Evolutionary conservation across 2,329 filamentous ascomycete species (phyloP), one percentile per base, ranked within the genome.

Genomic region (Penicillium glabrum): DNA sequence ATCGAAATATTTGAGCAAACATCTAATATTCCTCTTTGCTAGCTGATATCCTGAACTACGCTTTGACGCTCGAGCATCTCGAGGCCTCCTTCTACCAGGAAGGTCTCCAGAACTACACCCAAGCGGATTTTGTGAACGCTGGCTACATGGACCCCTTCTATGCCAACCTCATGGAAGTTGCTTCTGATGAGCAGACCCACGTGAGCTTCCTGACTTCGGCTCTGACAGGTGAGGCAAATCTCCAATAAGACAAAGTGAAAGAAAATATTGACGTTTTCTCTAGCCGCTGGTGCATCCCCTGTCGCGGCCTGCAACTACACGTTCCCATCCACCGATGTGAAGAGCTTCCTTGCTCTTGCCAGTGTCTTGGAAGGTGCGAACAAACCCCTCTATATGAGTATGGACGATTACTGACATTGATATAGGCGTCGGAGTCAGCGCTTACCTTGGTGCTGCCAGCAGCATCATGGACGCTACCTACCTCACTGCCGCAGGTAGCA

Each of bases 11-110:
- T 23, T 41, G n/a, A 7, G 9, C 8, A 46, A 46, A 29, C 6
- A 3, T 21, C 27, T 47, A 27, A 47, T 29, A 23, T 33, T 6
- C 14, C 3, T 47, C 44, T 16, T 23, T 41, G 1, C 10, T 41
- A 41, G 65, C 58, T 35, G 63, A 65, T 10, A 55, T 67, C 33
- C 59, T 67, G 7, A 63, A 67, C 50, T 67, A 67, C 46, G 63
- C 65, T n/a, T 51, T 66, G 35, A 66, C 65, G 14, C 78, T 84
- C 5, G 83, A 85, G 71, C 78, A 82, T 53, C 79, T 85, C 29
- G 87, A 89, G 73, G 76, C 83, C 59, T 79, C 77, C 54, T 89
- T 89, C 75, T 89, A 89, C 74, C 74, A 77, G 37, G 69, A 86
- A 48, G 86, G 82, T 37, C 76, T 89, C 5, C 69, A 75, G 56